Conservation (phyloP, 2,329 filamentous ascomycete genomes). For the Albophoma yamanashiensis region DNA sequence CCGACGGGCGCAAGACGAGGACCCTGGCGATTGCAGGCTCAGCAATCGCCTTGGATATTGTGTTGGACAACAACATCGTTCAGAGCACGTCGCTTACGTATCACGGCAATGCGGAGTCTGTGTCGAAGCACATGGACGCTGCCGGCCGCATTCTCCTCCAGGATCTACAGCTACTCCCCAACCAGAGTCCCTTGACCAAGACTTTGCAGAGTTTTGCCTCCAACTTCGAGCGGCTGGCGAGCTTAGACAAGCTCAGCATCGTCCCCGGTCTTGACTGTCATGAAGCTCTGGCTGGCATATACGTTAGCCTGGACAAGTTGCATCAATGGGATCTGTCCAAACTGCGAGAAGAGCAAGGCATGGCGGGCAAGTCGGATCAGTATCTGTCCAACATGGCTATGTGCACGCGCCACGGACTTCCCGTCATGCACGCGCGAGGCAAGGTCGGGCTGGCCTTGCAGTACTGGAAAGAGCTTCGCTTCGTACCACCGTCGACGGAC, state of each 20-base stretch:
- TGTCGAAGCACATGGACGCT: conserved; percentile 48
- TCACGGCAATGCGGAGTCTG: conserved; percentile 45
- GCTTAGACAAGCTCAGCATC: conserved; percentile 61
- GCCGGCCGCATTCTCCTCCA: conserved; percentile 55
- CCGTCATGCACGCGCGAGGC: conserved; percentile 57
- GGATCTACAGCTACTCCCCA: conserved; percentile 49
- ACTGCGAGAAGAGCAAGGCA: conserved; percentile 36
- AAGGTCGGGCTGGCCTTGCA: conserved; percentile 61
- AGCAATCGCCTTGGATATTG: conserved; percentile 50
- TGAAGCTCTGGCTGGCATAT: conserved; percentile 65
- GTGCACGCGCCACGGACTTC: conserved; percentile 60
- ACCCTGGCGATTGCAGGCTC: conserved; percentile 53
- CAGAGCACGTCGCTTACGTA: conserved; percentile 53
- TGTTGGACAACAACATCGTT: conserved; percentile 50
- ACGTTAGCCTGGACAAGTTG: conserved; percentile 57
- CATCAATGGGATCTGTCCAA: conserved; percentile 58
- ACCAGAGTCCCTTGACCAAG: conserved; percentile 57
- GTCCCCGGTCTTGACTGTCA: conserved; percentile 62
- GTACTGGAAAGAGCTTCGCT: conserved; percentile 62
- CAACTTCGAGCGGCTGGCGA: conserved; percentile 61
- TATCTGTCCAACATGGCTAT: conserved; percentile 47
- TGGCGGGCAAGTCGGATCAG: conserved; percentile 34
- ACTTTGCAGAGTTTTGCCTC: conserved; percentile 58
- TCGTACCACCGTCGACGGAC: conserved; percentile 27
- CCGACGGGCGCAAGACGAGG: conserved; percentile 36